Evolutionary conservation across 2,329 filamentous ascomycete species (phyloP).

Genomic region (Cytospora mali): DNA sequence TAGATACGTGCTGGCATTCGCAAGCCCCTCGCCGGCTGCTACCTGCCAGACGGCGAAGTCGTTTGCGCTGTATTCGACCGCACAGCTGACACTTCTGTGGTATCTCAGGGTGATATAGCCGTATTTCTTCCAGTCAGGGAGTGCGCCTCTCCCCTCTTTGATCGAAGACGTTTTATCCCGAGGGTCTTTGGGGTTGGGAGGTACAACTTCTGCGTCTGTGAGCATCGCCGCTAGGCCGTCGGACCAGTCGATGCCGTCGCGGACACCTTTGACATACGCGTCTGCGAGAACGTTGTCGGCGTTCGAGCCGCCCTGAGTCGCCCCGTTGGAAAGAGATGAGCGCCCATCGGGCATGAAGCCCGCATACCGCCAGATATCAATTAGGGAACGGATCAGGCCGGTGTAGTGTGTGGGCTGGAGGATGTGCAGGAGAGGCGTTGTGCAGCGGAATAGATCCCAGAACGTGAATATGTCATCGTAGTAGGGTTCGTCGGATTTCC

Average conservation of each 20-base stretch:
- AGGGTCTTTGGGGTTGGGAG: slow-evolving; percentile 60
- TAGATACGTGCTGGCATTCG: slow-evolving; percentile 61
- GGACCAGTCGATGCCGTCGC: slow-evolving; percentile 60
- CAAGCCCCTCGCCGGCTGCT: slow-evolving; percentile 55
- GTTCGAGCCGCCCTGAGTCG: slow-evolving; percentile 70
- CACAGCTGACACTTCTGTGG: slow-evolving; percentile 62
- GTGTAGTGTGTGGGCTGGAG: slow-evolving; percentile 55
- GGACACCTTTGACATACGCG: slow-evolving; percentile 69
- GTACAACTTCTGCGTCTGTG: slow-evolving; percentile 66
- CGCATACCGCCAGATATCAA: slow-evolving; percentile 63
- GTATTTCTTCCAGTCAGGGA: slow-evolving; percentile 67
- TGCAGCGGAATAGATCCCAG: slow-evolving; percentile 63
- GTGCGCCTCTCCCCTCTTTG: slow-evolving; percentile 67
- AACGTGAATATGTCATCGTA: slow-evolving; percentile 64
- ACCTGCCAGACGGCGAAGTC: slow-evolving; percentile 70
- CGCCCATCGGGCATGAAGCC: slow-evolving; percentile 67
- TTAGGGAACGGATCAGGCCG: slow-evolving; percentile 57
- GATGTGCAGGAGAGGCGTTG: slow-evolving; percentile 58
- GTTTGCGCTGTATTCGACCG: slow-evolving; percentile 69
- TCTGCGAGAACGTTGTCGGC: slow-evolving; percentile 73
- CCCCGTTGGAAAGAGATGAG: slow-evolving; percentile 69
- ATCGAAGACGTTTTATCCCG: slow-evolving; percentile 61
- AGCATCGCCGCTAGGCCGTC: slow-evolving; percentile 59
- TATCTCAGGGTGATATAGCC: slow-evolving; percentile 67
- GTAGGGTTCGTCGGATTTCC: slow-evolving; percentile 57